These are phyloP conservation scores for Hypoxylon sp. DNA, from an alignment of 2,329 filamentous ascomycete genomes.

Conservation along the genomic window DNA sequence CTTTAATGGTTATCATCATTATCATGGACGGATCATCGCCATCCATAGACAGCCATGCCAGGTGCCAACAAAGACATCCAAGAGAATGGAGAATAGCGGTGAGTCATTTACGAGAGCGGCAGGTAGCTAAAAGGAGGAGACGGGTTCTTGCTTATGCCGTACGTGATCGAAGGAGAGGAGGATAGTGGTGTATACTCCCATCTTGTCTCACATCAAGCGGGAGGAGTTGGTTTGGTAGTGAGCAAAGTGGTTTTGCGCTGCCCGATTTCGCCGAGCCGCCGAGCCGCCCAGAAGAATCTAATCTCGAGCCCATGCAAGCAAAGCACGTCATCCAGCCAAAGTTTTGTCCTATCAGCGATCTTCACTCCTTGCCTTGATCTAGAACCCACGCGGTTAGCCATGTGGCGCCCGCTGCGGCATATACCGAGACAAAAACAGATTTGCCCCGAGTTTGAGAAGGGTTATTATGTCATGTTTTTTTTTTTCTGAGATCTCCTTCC, in stretches of 20 bases:
- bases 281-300: constrained; percentile 14
- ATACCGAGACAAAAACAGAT: constrained; percentile 34
- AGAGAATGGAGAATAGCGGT: constrained; percentile 11
- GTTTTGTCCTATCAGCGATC: constrained; percentile 28
- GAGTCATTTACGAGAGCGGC: constrained; percentile 24
- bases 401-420: constrained; percentile 34
- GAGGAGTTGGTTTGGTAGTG: background rate
- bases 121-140: constrained; percentile 1
- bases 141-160: constrained; percentile 13
- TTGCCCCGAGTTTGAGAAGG: too few relatives aligned
- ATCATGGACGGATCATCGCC: constrained; percentile 26
- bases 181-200: constrained; percentile 5
- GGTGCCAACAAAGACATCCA: constrained; percentile 18
- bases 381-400: constrained; percentile 24
- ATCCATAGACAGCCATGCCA: background rate
- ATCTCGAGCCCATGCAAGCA: constrained; percentile 30
- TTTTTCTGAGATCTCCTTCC: too few relatives aligned
- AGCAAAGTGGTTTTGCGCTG: background rate
- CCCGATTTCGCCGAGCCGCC: constrained; percentile 9
- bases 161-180: constrained; percentile 4
- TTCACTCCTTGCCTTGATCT: constrained; percentile 8
- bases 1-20: constrained; percentile 17
- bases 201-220: constrained; percentile 27
- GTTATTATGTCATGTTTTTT: too few relatives aligned
- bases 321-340: constrained; percentile 39